These are phyloP conservation scores for Rheum nobile DNA, from an alignment of 148 eudicot species.

Conservation along the genomic window DNA sequence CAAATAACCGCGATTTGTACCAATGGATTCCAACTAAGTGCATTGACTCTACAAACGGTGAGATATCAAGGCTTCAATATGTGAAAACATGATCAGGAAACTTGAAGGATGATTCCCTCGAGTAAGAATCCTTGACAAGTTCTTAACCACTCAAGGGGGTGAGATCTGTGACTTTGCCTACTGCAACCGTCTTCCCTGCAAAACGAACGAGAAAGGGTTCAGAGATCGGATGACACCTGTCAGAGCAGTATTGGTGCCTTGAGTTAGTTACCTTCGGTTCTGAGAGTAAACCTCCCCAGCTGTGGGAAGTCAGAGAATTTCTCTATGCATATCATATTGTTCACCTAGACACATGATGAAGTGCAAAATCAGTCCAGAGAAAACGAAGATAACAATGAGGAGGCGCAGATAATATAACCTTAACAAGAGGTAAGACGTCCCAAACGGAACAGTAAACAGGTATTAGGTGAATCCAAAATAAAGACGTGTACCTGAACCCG, in stretches of 20 bases:
- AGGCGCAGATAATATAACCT: no score
- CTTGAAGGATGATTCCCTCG: background rate
- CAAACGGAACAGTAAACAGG: no score
- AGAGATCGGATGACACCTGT: background rate
- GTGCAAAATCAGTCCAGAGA: background rate
- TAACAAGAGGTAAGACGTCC: no score
- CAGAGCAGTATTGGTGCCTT: background rate
- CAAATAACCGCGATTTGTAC: background rate
- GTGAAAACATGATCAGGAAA: background rate
- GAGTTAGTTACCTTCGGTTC: conserved; percentile 26
- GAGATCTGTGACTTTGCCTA: conserved; percentile 54
- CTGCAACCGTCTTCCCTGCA: conserved; percentile 81
- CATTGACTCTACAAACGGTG: background rate
- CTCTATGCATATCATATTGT: conserved; percentile 32
- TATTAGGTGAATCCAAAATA: no score
- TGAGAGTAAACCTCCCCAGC: conserved; percentile 41
- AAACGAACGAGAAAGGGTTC: background rate
- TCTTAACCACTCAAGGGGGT: no score
- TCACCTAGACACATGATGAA: conserved; percentile 13
- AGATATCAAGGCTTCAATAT: background rate
- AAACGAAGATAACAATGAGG: background rate
- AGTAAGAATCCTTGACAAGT: background rate
- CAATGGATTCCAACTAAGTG: background rate
- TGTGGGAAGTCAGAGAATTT: conserved; percentile 36
- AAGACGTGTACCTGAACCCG: conserved; percentile 63